These are phyloP conservation scores for Neurospora sp. DNA, from an alignment of 495 filamentous ascomycete species.

Conservation along the genomic window DNA sequence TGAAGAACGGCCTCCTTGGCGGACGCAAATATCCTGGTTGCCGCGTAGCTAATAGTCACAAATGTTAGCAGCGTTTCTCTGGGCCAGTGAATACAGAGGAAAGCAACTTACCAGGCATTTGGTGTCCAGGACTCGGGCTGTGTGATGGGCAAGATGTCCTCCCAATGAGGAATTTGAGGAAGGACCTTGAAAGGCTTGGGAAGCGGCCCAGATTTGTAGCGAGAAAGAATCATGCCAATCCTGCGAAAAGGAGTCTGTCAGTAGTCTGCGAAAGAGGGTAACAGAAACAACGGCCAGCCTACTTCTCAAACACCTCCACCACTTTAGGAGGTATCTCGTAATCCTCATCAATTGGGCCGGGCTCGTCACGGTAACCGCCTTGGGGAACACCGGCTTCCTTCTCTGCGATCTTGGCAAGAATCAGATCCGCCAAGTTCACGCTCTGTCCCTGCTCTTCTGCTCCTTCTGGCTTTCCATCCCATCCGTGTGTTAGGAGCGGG, in stretches of 20 bases:
- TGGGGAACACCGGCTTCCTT: slow-evolving; percentile 61
- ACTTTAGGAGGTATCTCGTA: slow-evolving; percentile 82
- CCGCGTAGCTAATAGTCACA: slow-evolving; percentile 57
- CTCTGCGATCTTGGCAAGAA: slow-evolving; percentile 85
- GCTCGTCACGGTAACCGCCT: slow-evolving; percentile 17
- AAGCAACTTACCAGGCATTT: slow-evolving; percentile 39
- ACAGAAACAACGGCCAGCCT: slow-evolving; percentile 19
- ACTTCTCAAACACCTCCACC: slow-evolving; percentile 89
- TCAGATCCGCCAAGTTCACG: slow-evolving; percentile 83
- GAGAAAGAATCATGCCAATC: slow-evolving; percentile 77
- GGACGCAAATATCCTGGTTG: slow-evolving; percentile 81
- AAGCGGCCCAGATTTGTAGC: slow-evolving; percentile 89
- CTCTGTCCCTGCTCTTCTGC: slow-evolving; percentile 43
- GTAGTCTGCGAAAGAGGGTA: slow-evolving; percentile 6
- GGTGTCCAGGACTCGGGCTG: slow-evolving; percentile 47
- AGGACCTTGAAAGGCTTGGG: slow-evolving; percentile 98
- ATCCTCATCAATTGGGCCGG: slow-evolving; percentile 55
- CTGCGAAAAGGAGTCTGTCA: slow-evolving; percentile 24
- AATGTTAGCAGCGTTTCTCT: neutral
- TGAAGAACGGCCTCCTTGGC: slow-evolving; percentile 66
- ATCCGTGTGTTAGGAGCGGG: slow-evolving; percentile 39
- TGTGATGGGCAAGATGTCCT: slow-evolving; percentile 48
- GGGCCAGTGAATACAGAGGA: neutral
- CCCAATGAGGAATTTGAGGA: slow-evolving; percentile 83
- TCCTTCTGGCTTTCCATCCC: slow-evolving; percentile 31